Base-by-base conservation (phyloP, 2,329 filamentous ascomycete genomes). In the Ambrosiella xylebori region DNA sequence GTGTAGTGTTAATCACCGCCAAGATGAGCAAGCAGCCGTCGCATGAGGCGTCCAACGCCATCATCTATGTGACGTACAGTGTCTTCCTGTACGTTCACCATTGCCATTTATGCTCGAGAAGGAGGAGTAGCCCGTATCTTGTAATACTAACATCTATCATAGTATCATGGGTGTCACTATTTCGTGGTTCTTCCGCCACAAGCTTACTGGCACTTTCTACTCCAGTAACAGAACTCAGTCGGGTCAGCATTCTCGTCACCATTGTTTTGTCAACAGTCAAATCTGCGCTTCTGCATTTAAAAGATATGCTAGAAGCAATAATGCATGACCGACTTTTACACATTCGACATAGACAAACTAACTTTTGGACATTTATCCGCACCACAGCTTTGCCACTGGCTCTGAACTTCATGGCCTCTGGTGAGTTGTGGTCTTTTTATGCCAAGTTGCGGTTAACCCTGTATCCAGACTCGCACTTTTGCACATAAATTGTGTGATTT, bases 401-500 rank as follows among this genome's bases (percentile, higher is more conserved):
- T 70, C 76, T 93, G 68, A 93, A 93, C 74, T 93, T 93, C 75
- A 86, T 93, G 74, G 87, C 87, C 70, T 88, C 86, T 75, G 86
- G 87, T 93, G 82, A 91, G 87, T 91, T 71, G 70, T 70, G 68
- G 68, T 58, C 52, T 58, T 39, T 41, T 27, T 56, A 38, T 49
- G 45, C 54, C 36, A 13, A 47, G 45, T 40, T 15, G n/a, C 19
- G 13, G 40, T 27, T 8, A 15, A 39, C 47, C 35, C 47, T 19
- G 47, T 19, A 51, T 51, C 12, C 47, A 51, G 19, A 11, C n/a
- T 13, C 13, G 3, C 27, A 7, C 13, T 51, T 51, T 8, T 51
- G 47, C 47, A 8, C 15, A 11, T 51, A 51, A 51, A 51, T 37
- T 17, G 38, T 12, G 44, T 57, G 56, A 19, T 39, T 50, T 47